Base-by-base conservation (phyloP, 1,284 basidiomycete genomes). In the Ganoderma leucocontextum region DNA sequence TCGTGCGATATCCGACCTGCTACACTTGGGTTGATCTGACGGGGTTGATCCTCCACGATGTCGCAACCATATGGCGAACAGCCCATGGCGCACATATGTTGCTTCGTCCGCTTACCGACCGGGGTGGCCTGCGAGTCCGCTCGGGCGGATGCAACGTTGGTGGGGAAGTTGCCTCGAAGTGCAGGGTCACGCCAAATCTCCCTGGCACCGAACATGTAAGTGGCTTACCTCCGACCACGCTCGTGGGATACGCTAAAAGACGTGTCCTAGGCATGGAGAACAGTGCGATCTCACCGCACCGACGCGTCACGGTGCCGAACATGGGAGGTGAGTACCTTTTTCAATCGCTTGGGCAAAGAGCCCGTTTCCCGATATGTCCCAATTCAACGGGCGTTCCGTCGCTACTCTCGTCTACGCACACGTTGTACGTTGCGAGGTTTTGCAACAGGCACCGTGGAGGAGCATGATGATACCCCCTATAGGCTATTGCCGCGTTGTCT, bases 291-390 rank as follows among this genome's bases (percentile, higher is more conserved):
- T 53, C 52, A 25, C 12, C 52, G 52, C 52, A 53, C 52, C 13
- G 29, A 13, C 22, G 29, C 6, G n/a, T 4, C 47, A 22, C 29
- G 52, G 52, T 53, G 25, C 29, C 52, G 52, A 53, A 53, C 52
- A 53, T 25, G 25, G 25, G 52, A 53, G 52, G 52, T 53, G 52
- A 53, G 52, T 53, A 53, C 52, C 22, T 53, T 53, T 53, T 53
- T 53, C n/a, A 29, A 25, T 53, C 52, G 12, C 52, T 29, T 53
- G 33, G 4, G 52, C 13, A 15, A 17, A 53, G n/a, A 33, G 25
- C 52, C 22, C 52, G 52, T n/a, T 53, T 33, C 12, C 25, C 13
- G 52, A 29, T 53, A 17, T 33, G 52, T 33, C 29, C n/a, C 15
- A 33, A 29, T 53, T 53, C 52, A 25, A 33, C 52, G 52, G 29